Evolutionary conservation across 306 rosid genomes (phyloP), one percentile per base, ranked within the genome.

Genomic region (Castanospermum australe): DNA sequence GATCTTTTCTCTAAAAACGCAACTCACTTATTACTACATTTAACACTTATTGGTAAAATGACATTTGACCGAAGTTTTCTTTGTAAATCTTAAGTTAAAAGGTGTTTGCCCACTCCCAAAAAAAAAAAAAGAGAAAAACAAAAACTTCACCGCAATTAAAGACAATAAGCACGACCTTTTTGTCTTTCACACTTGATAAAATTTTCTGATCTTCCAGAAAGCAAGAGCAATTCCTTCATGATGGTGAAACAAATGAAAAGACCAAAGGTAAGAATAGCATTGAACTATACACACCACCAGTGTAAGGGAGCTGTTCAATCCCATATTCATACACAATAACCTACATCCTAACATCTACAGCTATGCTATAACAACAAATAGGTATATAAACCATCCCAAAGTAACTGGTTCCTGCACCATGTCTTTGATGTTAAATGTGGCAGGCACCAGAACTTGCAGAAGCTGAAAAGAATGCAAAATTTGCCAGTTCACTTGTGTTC

Each of bases 251-350:
- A 55, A 62, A 76, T 63, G 79, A 70, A 82, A 70, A 33, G 56
- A 60, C 24, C 75, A 82, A 32, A 65, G 36, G 51, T 48, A 71
- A 39, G 48, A 69, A 82, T 45, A 66, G 50, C 57, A 57, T 45
- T 64, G 72, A 64, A 69, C 90, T 86, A 54, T 88, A 86, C 91
- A 88, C 81, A 78, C 77, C 85, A 69, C 51, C 48, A 54, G 80
- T 24, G 45, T 82, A 68, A 45, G n/a, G 59, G 48, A 75, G 54
- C 35, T 79, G 82, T 67, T 63, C 55, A 55, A 48, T 61, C 75
- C 85, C 81, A 76, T 75, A 81, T 79, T 51, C 85, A 81, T 71
- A 56, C 81, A 85, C 79, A 81, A 71, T 17, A 77, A 83, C 56
- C 76, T 71, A 83, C 84, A 72, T 71, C 79, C 85, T 83, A 83